Base-by-base conservation (phyloP, 2,329 filamentous ascomycete species). In the Macrophomina tecta region DNA sequence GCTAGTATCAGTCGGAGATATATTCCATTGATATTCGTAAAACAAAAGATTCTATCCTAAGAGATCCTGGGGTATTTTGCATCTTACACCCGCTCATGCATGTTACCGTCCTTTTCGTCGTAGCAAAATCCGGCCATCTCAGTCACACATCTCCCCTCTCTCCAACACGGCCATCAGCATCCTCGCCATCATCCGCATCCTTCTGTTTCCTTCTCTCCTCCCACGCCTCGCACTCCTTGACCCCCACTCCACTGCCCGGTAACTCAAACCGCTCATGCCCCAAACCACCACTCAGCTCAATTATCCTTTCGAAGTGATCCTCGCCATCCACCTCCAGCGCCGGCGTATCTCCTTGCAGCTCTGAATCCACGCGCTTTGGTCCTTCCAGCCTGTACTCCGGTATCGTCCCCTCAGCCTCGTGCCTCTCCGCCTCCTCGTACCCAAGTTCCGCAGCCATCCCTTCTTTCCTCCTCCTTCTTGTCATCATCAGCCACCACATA, bases 231-330 rank as follows among this genome's bases (percentile, higher is more conserved):
- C 5, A 8, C 16, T 58, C 53, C 36, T 30, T 45, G 5, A 6
- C 32, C 12, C 12, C n/a, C 32, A 40, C n/a, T 16, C 12, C 36
- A 40, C 36, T 42, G 5, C 53, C 53, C 36, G n/a, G 36, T 36
- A 58, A 28, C 53, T 58, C 53, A n/a, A 58, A 58, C 23, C 53
- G 16, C 52, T 34, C 5, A 9, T n/a, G 18, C 6, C 36, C 53
- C 53, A 18, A 18, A 9, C 38, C 36, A 11, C 36, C 36, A 3
- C 36, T 36, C 53, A 58, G 12, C 53, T 58, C 53, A 2, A 45
- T 23, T 4, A 58, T n/a, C 53, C 53, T 23, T 23, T 58, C 53
- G n/a, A 58, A 58, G 9, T 38, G 53, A 8, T 58, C 53, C 53
- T 58, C 53, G 9, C 53, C 53, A 30, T 58, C 53, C 53, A 58